These are phyloP conservation scores for Ricinus communis DNA, from an alignment of 345 rosid genomes.

Conservation along the genomic window DNA sequence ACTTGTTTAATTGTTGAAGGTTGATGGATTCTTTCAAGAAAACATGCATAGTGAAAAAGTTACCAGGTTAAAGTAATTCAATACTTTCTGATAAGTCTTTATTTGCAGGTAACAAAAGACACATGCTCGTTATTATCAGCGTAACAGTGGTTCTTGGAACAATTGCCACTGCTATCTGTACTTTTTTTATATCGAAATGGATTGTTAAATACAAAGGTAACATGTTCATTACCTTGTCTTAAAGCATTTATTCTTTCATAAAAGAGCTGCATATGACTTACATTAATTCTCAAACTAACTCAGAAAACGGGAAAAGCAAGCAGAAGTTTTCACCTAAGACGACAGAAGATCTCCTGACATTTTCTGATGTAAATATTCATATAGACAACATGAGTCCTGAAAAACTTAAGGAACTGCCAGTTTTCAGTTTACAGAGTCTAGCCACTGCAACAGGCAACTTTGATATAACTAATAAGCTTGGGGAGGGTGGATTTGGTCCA, in stretches of 20 bases:
- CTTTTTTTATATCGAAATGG: conserved; percentile 6
- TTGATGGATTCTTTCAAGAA: no score
- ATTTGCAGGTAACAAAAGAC: conserved; percentile 11
- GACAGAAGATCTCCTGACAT: background rate
- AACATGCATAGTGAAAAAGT: no score
- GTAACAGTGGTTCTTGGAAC: conserved; percentile 3
- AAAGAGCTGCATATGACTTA: background rate
- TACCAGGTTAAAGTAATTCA: background rate
- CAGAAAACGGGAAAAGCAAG: background rate
- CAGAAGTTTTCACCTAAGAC: background rate
- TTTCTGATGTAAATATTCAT: background rate
- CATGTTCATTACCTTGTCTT: no score
- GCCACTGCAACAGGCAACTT: conserved; percentile 32
- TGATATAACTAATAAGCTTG: conserved; percentile 23
- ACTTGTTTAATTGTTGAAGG: background rate
- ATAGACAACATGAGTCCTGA: background rate
- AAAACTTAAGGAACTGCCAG: conserved; percentile 22
- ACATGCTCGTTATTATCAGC: background rate
- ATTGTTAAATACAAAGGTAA: conserved; percentile 25
- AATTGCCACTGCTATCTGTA: background rate
- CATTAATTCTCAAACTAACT: background rate
- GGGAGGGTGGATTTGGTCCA: conserved; percentile 45
- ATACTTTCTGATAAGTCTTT: no score
- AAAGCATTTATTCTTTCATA: no score
- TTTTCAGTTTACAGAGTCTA: conserved; percentile 22